Evolutionary conservation across 202 grass and related monocot species (phyloP).

Genomic region (Carex sylvatica): DNA sequence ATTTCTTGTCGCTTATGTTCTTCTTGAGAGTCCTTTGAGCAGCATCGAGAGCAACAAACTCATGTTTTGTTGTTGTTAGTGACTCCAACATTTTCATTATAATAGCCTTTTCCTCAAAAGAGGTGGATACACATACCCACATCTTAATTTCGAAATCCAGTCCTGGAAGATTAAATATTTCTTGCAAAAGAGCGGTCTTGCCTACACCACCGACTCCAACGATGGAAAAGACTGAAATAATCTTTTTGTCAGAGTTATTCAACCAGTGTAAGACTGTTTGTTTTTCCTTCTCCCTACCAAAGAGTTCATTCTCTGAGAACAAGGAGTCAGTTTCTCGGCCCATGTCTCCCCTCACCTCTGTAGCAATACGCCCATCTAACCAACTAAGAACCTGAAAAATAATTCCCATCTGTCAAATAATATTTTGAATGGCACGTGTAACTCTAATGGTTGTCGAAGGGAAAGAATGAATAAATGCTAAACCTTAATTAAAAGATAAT

Average conservation of each 20-base stretch:
- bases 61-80: neutral
- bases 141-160: constrained; percentile 8
- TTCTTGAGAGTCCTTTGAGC: constrained; percentile 2
- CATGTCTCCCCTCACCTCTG: neutral
- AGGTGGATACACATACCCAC: constrained; percentile 26
- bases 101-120: constrained; percentile 23
- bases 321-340: neutral
- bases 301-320: neutral
- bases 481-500: neutral
- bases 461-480: neutral
- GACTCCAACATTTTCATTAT: constrained; percentile 21
- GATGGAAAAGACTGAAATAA: neutral
- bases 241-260: neutral
- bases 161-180: constrained; percentile 13
- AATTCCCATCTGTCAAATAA: neutral
- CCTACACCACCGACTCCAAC: constrained; percentile 26
- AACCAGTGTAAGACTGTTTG: neutral
- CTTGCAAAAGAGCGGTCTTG: constrained; percentile 25
- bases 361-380: neutral
- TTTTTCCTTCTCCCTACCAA: constrained; percentile 15
- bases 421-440: neutral
- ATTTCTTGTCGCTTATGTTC: neutral
- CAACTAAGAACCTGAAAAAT: neutral
- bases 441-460: neutral
- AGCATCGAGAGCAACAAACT: neutral